Conservation (phyloP, 148 eudicot genomes). For the Limonium bicolor region DNA sequence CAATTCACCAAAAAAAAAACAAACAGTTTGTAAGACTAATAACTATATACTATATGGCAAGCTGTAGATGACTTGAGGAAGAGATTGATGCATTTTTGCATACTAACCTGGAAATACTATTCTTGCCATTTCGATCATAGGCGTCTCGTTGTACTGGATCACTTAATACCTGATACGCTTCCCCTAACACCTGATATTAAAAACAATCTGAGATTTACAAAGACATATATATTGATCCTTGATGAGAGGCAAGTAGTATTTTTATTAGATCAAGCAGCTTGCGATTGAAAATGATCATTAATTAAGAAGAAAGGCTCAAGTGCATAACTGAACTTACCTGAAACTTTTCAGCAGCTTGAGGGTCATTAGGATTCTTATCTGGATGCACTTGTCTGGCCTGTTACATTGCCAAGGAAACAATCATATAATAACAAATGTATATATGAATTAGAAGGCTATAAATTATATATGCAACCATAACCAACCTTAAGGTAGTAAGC, state of each 20-base stretch:
- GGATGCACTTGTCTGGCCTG: constrained; percentile 96
- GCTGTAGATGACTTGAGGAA: too few species aligned
- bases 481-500: constrained; percentile 78
- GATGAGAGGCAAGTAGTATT: not conserved
- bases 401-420: not conserved
- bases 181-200: constrained; percentile 52
- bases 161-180: constrained; percentile 89
- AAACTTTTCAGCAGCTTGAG: constrained; percentile 82
- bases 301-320: not conserved
- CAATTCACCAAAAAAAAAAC: not conserved
- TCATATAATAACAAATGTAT: not conserved
- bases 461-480: not conserved
- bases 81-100: too few species aligned
- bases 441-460: not conserved
- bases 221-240: not conserved
- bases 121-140: constrained; percentile 77
- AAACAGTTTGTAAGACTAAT: not conserved
- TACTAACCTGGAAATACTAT: constrained; percentile 64
- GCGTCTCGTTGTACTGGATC: constrained; percentile 75
- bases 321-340: constrained; percentile 42
- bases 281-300: too few species aligned
- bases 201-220: not conserved
- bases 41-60: too few species aligned
- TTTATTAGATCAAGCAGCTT: not conserved
- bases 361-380: constrained; percentile 82